Base-by-base conservation (phyloP, 306 rosid species). In the Rosa rugosa region DNA sequence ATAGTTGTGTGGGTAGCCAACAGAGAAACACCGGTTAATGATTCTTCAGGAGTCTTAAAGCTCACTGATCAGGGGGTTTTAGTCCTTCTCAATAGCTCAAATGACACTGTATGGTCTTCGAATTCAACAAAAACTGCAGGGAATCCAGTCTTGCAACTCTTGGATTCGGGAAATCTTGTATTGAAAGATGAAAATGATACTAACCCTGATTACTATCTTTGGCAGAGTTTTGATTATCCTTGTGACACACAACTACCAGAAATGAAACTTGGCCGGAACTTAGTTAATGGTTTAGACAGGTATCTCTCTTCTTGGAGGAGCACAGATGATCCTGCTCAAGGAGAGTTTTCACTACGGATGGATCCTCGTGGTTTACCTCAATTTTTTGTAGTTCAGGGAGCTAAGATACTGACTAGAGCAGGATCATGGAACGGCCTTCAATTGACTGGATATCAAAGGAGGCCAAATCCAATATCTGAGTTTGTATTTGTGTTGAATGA, bases 281-380 rank as follows among this genome's bases (percentile, higher is more conserved):
- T 77, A 0, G 76, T 25, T 51, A 84, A 64, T 0, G 79, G 83
- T 46, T 67, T 83, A 3, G 75, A 86, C 1, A 16, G 87, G 74
- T 70, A 75, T 3, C 6, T 83, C 11, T 63, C 86, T 0, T 74
- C 85, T 11, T 86, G 90, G 89, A 86, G 78, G 71, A 83, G 53
- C 36, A 18, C 80, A 71, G 75, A 86, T 8, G 90, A 88, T 69
- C 90, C 90, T 42, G 87, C 90, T 54, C 85, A 81, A 0, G 90
- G 90, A 47, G 85, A 64, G 22, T 83, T 83, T 3, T 25, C 75
- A 0, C 59, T 72, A 50, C 75, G 85, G 72, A 34, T 73, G 25
- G 44, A 1, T 73, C n/a, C 0, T 54, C 36, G 11, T 11, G 77
- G 38, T 14, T 80, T 71, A 65, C 86, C 88, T 38, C 79, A 84